Evolutionary conservation across 331 rosid genomes (phyloP), one percentile per base, ranked within the genome.

Genomic region (Ulmus americana): DNA sequence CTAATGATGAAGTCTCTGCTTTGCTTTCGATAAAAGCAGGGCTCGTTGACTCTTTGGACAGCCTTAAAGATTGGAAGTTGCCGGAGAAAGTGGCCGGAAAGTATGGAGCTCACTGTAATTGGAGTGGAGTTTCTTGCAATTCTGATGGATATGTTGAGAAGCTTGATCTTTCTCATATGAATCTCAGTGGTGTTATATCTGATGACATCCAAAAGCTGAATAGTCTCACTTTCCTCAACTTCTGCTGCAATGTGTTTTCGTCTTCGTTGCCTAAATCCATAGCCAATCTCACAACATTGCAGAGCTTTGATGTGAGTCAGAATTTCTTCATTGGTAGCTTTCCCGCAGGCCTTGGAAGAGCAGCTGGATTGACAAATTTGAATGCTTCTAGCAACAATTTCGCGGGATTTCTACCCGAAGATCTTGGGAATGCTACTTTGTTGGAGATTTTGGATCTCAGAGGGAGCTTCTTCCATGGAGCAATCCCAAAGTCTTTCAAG

Each of bases 341-440:
- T 70, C 95, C 95, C 12, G 58, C 48, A 39, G 97, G 91, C 61
- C 65, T 89, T 38, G 95, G 97, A 55, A 84, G 60, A 16, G 79
- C 81, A 0, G 46, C 48, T 62, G 71, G 71, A 6, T 67, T 94
- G 20, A 16, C 6, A 5, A 58, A 39, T 18, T 69, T 94, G 18
- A 94, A 89, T 67, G 95, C 83, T 18, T 94, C 97, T 0, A 82
- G 98, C 83, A 94, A 94, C 55, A 86, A 89, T 50, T 85, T 94
- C 74, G 65, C 80, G 1, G 97, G 95, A n/a, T 46, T 79, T 50
- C 74, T 87, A 70, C 98, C 95, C 0, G 75, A 65, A 67, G 95
- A 94, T 76, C 74, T 94, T 48, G 97, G 88, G 54, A 85, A 83
- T 82, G 88, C 88, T 18, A 73, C 90, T 64, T 69, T 70, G 59